phyloP scores from a whole-genome alignment of 352 stramenopile species.

The Pythium coloratum region DNA sequence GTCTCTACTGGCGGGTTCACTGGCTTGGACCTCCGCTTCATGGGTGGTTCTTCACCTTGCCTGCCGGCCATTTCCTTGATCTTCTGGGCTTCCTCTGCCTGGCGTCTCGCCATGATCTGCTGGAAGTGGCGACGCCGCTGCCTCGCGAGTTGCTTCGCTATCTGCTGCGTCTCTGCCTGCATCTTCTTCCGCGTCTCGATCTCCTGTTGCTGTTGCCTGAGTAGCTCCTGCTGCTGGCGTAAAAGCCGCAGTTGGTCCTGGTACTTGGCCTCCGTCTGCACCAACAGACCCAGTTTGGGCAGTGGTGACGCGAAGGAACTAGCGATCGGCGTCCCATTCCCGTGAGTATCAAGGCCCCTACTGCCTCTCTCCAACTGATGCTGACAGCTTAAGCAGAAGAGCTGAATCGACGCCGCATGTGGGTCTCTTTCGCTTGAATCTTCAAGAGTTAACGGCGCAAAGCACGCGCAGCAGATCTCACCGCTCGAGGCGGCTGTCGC shows the following conservation, averaged over 20 bases:
- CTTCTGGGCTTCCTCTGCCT: conserved; percentile 35
- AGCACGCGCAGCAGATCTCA: conserved; percentile 22
- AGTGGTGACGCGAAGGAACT: conserved; percentile 21
- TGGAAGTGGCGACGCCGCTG: conserved; percentile 29
- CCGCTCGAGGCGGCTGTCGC: no score
- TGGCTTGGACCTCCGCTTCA: conserved; percentile 6
- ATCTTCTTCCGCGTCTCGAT: conserved; percentile 38
- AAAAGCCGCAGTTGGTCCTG: conserved; percentile 54
- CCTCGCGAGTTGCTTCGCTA: conserved; percentile 34
- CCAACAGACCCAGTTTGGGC: conserved; percentile 48
- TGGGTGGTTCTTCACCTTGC: background rate
- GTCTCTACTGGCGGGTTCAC: background rate
- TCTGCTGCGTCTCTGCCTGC: conserved; percentile 33
- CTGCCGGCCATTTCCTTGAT: conserved; percentile 3
- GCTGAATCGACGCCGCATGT: background rate
- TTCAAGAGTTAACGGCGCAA: background rate
- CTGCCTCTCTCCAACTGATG: background rate
- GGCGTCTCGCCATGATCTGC: conserved; percentile 12
- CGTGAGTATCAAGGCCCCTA: conserved; percentile 9
- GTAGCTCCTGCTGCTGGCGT: conserved; percentile 41
- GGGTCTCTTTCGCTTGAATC: background rate
- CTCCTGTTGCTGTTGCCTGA: conserved; percentile 46
- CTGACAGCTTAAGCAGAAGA: conserved; percentile 14
- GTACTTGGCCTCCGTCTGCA: conserved; percentile 58
- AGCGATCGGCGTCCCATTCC: background rate